Conservation (phyloP, 768 basidiomycete genomes). For the Serendipita sp. region DNA sequence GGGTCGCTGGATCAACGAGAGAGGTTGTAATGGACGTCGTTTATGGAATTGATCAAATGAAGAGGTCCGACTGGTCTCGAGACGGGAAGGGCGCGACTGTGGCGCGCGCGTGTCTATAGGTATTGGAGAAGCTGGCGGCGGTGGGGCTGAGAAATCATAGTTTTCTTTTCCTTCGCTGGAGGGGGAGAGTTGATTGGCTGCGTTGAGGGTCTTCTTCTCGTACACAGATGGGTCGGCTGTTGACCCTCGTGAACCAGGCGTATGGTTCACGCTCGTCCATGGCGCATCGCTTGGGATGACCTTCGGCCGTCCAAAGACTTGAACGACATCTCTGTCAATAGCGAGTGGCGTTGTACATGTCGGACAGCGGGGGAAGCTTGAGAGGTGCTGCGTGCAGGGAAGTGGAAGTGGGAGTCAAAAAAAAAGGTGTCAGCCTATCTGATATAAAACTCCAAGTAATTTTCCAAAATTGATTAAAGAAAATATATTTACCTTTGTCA, state of each 20-base stretch:
- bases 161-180: background rate
- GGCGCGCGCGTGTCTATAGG: background rate
- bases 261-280: slow-evolving; percentile 3
- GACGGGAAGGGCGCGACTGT: background rate
- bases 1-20: background rate
- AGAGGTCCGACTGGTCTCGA: background rate
- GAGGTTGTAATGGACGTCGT: background rate
- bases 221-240: background rate
- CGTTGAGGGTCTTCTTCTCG: background rate
- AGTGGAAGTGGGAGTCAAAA: background rate
- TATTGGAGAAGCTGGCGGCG: background rate
- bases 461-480: background rate
- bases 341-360: background rate
- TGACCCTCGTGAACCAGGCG: background rate
- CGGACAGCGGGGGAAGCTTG: background rate
- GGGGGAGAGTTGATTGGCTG: background rate
- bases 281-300: background rate
- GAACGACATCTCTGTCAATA: slow-evolving; percentile 1
- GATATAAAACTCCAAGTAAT: background rate
- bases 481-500: background rate
- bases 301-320: slow-evolving; percentile 4
- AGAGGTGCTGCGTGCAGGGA: background rate
- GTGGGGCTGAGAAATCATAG: background rate
- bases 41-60: background rate
- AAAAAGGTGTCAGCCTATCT: background rate